These are phyloP conservation scores for Ceratocystis smalleyi DNA, from an alignment of 2,329 filamentous ascomycete species.

Conservation along the genomic window DNA sequence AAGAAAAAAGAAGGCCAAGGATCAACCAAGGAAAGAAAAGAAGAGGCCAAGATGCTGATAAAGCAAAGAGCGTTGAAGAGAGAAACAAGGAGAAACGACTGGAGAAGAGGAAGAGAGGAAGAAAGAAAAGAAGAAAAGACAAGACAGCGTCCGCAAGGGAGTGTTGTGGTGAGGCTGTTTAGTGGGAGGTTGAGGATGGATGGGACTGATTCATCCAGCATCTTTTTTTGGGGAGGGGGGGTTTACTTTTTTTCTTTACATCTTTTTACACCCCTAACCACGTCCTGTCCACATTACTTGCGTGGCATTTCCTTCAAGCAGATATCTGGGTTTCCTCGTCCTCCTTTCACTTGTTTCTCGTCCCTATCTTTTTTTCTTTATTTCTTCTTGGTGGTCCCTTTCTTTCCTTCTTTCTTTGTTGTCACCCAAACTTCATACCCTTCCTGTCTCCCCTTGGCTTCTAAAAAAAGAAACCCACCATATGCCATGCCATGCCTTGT, in stretches of 20 bases:
- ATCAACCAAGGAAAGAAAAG: constrained; percentile 9
- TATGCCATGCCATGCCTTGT: neutral
- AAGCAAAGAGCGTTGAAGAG: neutral
- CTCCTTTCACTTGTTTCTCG: neutral
- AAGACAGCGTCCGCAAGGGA: neutral
- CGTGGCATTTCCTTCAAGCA: no score
- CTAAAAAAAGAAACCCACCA: neutral
- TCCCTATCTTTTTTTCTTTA: neutral
- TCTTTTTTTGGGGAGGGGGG: no score
- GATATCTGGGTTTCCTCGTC: no score
- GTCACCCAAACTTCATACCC: neutral
- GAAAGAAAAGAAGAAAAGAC: neutral
- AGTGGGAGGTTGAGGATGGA: no score
- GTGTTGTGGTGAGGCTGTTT: no score
- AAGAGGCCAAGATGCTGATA: neutral
- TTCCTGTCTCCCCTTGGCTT: neutral
- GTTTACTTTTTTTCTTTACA: no score
- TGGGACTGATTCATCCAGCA: no score
- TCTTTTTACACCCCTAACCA: no score
- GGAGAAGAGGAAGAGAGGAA: neutral
- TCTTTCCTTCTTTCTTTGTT: neutral
- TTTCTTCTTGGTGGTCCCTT: neutral
- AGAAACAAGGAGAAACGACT: neutral
- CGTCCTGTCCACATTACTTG: no score
- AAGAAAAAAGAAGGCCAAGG: constrained; percentile 1